Evolutionary conservation across 441 rosid species (phyloP).

Genomic region (Flueggea neowawraea): DNA sequence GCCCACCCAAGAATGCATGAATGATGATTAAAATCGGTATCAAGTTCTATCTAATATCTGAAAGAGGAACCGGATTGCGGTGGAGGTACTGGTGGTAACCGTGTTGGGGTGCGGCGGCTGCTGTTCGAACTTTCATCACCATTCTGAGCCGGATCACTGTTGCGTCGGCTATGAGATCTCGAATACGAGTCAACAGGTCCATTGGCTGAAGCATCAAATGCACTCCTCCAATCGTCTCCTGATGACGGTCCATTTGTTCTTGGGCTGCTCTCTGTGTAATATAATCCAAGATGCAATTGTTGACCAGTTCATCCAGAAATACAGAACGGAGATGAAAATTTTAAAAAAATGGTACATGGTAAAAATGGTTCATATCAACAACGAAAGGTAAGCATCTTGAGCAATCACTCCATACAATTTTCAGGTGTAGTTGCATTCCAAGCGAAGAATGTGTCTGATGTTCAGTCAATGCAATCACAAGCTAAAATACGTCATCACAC

Average conservation of each 20-base stretch:
- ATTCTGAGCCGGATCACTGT: slow-evolving; percentile 84
- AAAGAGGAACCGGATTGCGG: slow-evolving; percentile 38
- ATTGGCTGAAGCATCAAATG: slow-evolving; percentile 84
- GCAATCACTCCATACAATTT: too few relatives aligned
- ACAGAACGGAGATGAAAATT: too few relatives aligned
- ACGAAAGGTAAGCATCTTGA: too few relatives aligned
- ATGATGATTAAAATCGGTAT: neutral
- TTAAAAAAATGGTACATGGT: too few relatives aligned
- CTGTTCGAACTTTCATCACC: slow-evolving; percentile 56
- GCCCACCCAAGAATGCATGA: slow-evolving; percentile 1
- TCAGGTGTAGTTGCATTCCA: too few relatives aligned
- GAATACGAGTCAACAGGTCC: slow-evolving; percentile 46
- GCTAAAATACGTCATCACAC: too few relatives aligned
- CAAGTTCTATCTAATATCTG: slow-evolving; percentile 47
- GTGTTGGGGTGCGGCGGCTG: slow-evolving; percentile 83
- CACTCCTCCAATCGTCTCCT: slow-evolving; percentile 98
- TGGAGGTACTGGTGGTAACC: slow-evolving; percentile 82
- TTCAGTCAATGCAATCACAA: too few relatives aligned
- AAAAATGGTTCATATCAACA: too few relatives aligned
- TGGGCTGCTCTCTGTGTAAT: slow-evolving; percentile 78
- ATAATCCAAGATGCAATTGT: neutral
- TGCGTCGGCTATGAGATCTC: slow-evolving; percentile 66
- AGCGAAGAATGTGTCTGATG: too few relatives aligned
- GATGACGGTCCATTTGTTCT: slow-evolving; percentile 45
- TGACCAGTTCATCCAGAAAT: neutral